Evolutionary conservation across 345 rosid genomes (phyloP).

Genomic region (Mallotus nudiflorus): DNA sequence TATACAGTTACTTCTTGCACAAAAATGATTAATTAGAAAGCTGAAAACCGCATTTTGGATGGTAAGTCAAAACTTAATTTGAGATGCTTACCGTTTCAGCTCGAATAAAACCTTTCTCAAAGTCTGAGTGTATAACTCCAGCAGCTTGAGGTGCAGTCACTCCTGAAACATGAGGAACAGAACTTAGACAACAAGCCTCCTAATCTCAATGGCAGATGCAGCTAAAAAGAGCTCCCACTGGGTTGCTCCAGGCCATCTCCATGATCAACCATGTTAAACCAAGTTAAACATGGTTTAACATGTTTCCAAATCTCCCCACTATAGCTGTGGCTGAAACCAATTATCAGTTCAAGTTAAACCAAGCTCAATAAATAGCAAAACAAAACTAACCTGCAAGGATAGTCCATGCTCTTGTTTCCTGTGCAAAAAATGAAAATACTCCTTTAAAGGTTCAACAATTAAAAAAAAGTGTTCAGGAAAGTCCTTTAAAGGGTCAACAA

Average conservation of each 20-base stretch:
- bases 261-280: neutral
- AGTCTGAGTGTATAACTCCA: conserved; percentile 95
- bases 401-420: conserved; percentile 99
- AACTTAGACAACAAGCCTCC: conserved; percentile 9
- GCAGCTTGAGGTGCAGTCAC: conserved; percentile 99
- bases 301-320: no score
- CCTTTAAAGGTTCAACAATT: conserved; percentile 1
- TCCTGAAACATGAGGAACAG: conserved; percentile 46
- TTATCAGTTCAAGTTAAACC: neutral
- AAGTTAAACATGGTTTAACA: no score
- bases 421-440: conserved; percentile 27
- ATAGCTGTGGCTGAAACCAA: neutral
- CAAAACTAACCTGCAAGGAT: conserved; percentile 71
- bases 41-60: neutral
- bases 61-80: neutral
- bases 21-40: neutral
- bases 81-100: conserved; percentile 82
- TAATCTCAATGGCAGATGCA: conserved; percentile 4
- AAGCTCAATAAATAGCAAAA: conserved; percentile 15
- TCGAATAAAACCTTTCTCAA: conserved; percentile 96
- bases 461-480: no score
- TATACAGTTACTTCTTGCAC: neutral
- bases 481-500: no score
- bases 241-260: neutral
- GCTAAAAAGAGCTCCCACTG: neutral